Evolutionary conservation across 2,329 filamentous ascomycete species (phyloP).

Genomic region (Colletotrichum somersetense): DNA sequence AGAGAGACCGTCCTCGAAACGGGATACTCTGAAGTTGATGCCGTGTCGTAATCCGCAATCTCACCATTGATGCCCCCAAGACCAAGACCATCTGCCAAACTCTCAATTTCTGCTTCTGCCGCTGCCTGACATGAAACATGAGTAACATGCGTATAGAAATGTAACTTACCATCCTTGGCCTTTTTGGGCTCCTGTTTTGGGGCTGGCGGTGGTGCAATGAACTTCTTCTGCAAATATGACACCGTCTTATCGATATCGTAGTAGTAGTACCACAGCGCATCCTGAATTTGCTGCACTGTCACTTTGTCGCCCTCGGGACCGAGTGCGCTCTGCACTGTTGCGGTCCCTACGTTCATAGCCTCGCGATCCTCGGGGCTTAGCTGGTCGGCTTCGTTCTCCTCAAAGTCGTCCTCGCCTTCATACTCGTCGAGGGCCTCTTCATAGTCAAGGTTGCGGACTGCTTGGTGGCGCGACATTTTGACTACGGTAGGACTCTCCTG

Average conservation of each 20-base stretch:
- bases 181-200: slow-evolving; percentile 59
- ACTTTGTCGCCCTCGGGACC: slow-evolving; percentile 69
- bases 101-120: slow-evolving; percentile 42
- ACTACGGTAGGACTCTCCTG: not conserved
- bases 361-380: slow-evolving; percentile 62
- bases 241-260: slow-evolving; percentile 92
- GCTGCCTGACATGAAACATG: slow-evolving; percentile 28
- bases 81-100: slow-evolving; percentile 42
- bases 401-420: slow-evolving; percentile 62
- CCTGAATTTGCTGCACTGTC: slow-evolving; percentile 78
- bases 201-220: slow-evolving; percentile 57
- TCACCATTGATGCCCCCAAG: slow-evolving; percentile 19
- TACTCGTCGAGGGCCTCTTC: slow-evolving; percentile 56
- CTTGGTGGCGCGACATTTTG: slow-evolving; percentile 62
- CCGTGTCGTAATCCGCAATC: slow-evolving; percentile 5
- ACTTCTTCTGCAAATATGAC: slow-evolving; percentile 79
- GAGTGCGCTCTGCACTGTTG: slow-evolving; percentile 75
- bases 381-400: slow-evolving; percentile 61
- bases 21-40: slow-evolving; percentile 35
- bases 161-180: slow-evolving; percentile 57
- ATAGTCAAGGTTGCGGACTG: slow-evolving; percentile 63
- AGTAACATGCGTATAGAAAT: slow-evolving; percentile 20
- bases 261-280: slow-evolving; percentile 95
- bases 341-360: slow-evolving; percentile 73
- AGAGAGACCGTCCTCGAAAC: slow-evolving; percentile 43